Evolutionary conservation across 345 rosid genomes (phyloP).

Genomic region (Murraya paniculata): DNA sequence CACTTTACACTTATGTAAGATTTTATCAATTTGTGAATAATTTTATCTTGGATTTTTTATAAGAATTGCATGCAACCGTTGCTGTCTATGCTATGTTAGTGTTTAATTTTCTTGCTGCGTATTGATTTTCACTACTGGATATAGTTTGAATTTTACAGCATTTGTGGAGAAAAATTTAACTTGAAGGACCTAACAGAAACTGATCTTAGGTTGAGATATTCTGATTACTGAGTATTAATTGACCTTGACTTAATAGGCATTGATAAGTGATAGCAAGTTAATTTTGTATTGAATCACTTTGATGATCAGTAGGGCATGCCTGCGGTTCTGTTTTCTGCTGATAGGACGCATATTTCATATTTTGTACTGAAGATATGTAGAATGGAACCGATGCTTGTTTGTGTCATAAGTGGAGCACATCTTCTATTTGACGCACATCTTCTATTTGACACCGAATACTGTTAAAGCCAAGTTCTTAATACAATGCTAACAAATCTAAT

Average conservation of each 20-base stretch:
- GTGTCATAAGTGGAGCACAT: neutral
- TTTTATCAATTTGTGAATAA: neutral
- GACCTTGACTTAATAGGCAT: neutral
- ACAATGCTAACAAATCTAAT: neutral
- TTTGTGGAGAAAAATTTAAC: too few species aligned
- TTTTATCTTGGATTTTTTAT: neutral
- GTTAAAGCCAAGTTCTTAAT: neutral
- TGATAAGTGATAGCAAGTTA: neutral
- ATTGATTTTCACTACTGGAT: neutral
- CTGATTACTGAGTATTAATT: neutral
- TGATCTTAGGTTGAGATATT: too few species aligned
- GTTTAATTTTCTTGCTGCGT: neutral
- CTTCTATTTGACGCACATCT: too few species aligned
- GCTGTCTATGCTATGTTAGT: neutral
- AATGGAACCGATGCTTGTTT: neutral
- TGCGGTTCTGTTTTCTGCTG: neutral
- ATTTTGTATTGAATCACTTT: neutral
- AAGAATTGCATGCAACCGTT: neutral
- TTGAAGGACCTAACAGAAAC: too few species aligned
- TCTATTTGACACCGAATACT: too few species aligned
- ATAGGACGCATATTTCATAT: neutral
- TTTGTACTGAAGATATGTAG: neutral
- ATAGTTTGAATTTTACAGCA: neutral
- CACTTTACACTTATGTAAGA: constrained; percentile 82
- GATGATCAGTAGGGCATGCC: neutral